Conservation (phyloP, 2,329 filamentous ascomycete species). For the Graphilbum ipis-grandicollis region DNA sequence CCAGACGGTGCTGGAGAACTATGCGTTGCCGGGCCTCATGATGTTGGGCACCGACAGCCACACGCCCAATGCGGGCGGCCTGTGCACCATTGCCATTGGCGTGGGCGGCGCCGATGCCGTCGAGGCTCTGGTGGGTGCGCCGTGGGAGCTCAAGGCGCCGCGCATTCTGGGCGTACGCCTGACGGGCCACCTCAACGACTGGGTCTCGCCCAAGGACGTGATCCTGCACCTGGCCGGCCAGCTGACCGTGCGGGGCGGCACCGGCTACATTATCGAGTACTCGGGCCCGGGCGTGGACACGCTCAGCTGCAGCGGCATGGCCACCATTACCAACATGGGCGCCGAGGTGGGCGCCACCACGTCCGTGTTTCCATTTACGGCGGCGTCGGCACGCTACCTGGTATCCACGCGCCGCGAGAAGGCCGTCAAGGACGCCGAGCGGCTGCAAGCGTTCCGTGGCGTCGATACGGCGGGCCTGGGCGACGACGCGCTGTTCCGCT, state of each 20-base stretch:
- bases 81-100: slow-evolving; percentile 88
- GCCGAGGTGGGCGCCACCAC: slow-evolving; percentile 89
- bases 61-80: slow-evolving; percentile 89
- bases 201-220: slow-evolving; percentile 90
- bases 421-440: slow-evolving; percentile 49
- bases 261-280: slow-evolving; percentile 89
- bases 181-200: slow-evolving; percentile 68
- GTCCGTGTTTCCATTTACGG: slow-evolving; percentile 84
- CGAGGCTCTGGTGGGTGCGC: slow-evolving; percentile 86
- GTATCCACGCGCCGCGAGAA: slow-evolving; percentile 61
- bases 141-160: slow-evolving; percentile 94
- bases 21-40: slow-evolving; percentile 91
- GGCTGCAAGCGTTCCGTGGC: slow-evolving; percentile 36
- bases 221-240: slow-evolving; percentile 80
- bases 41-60: slow-evolving; percentile 98
- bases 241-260: slow-evolving; percentile 84
- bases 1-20: slow-evolving; percentile 96
- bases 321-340: slow-evolving; percentile 78
- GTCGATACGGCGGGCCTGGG: slow-evolving; percentile 15
- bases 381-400: slow-evolving; percentile 71
- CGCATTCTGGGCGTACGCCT: slow-evolving; percentile 76
- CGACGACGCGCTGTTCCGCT: slow-evolving; percentile 38
- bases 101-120: slow-evolving; percentile 95
- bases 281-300: slow-evolving; percentile 79
- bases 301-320: slow-evolving; percentile 83